Percentiles rank a stretch among this genome's conserved stretches.
phyloP scores from a whole-genome alignment of 352 stramenopile species.

The Globisporangium barbulae region DNA sequence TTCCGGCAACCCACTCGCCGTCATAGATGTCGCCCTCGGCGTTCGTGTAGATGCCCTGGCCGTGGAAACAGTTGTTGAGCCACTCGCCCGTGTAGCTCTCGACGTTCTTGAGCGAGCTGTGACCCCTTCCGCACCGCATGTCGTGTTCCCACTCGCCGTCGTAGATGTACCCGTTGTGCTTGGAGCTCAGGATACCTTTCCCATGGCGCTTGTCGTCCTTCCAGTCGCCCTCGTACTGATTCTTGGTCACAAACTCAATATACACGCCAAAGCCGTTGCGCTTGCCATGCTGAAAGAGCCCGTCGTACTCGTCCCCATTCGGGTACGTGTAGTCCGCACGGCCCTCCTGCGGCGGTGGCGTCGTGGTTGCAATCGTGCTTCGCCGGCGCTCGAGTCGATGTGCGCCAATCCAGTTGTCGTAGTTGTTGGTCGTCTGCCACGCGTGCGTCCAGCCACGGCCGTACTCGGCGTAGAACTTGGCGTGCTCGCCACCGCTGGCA shows the following conservation, averaged over 20 bases:
- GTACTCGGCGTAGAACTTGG: constrained; percentile 52
- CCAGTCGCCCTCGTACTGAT: constrained; percentile 80
- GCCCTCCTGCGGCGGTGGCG: constrained; percentile 41
- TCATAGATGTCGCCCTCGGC: constrained; percentile 61
- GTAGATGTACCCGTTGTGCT: constrained; percentile 64
- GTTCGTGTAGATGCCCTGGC: constrained; percentile 61
- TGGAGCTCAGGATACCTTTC: constrained; percentile 62
- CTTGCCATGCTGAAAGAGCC: constrained; percentile 56
- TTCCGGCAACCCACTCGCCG: constrained; percentile 54
- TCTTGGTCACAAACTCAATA: constrained; percentile 69
- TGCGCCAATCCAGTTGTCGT: constrained; percentile 40
- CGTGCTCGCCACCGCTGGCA: constrained; percentile 19
- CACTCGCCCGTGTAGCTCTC: constrained; percentile 77
- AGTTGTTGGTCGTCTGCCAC: constrained; percentile 69
- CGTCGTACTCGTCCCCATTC: constrained; percentile 81
- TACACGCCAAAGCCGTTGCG: constrained; percentile 77
- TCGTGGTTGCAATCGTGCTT: constrained; percentile 19
- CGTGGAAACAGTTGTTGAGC: constrained; percentile 63
- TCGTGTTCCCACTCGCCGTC: constrained; percentile 76
- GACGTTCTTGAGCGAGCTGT: constrained; percentile 65
- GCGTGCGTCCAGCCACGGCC: constrained; percentile 52
- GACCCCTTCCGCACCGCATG: constrained; percentile 59
- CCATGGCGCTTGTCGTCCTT: constrained; percentile 58
- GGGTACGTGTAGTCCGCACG: constrained; percentile 48
- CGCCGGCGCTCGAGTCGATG: constrained; percentile 29